Percentiles rank a stretch among this genome's conserved stretches.
Evolutionary conservation across 768 basidiomycete genomes (phyloP).

Genomic region (Xanthoconium stramineum): DNA sequence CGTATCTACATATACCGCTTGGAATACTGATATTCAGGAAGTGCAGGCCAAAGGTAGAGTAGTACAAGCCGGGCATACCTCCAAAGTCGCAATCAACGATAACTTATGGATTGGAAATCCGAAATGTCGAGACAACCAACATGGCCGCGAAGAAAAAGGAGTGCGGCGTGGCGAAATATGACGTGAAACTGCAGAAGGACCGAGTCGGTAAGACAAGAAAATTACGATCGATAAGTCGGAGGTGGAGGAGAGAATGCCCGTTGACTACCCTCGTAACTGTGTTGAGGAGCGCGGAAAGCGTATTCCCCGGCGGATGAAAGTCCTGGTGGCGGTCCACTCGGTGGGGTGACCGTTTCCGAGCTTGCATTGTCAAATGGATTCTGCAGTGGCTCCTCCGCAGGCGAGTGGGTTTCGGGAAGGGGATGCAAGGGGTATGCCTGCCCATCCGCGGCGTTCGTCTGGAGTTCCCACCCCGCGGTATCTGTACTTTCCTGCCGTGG

Average conservation of each 20-base stretch:
- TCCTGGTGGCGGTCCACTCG: conserved; percentile 8
- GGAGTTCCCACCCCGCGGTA: conserved; percentile 29
- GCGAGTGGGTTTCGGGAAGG: conserved; percentile 10
- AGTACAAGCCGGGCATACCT: conserved; percentile 16
- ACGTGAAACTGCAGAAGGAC: too few relatives aligned
- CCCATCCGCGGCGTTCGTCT: conserved; percentile 24
- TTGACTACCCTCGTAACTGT: conserved; percentile 20
- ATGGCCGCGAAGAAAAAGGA: conserved; percentile 1
- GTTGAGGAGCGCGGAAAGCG: conserved; percentile 22
- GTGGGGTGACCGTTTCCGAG: conserved; percentile 18
- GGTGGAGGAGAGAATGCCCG: conserved; percentile 17
- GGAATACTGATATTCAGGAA: conserved; percentile 1
- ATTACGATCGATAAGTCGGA: conserved; percentile 14
- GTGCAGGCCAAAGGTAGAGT: conserved; percentile 8
- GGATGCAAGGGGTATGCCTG: conserved; percentile 24
- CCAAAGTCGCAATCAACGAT: conserved; percentile 13
- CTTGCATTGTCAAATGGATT: conserved; percentile 27
- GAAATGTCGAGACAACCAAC: conserved; percentile 4
- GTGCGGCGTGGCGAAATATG: background rate
- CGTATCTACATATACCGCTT: background rate
- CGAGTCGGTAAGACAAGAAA: background rate
- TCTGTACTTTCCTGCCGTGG: conserved; percentile 30
- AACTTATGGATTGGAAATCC: conserved; percentile 20
- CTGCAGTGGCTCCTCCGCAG: conserved; percentile 9
- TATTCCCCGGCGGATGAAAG: conserved; percentile 18